Conservation (phyloP, 129 eudicot species). For the Mikania micrantha region DNA sequence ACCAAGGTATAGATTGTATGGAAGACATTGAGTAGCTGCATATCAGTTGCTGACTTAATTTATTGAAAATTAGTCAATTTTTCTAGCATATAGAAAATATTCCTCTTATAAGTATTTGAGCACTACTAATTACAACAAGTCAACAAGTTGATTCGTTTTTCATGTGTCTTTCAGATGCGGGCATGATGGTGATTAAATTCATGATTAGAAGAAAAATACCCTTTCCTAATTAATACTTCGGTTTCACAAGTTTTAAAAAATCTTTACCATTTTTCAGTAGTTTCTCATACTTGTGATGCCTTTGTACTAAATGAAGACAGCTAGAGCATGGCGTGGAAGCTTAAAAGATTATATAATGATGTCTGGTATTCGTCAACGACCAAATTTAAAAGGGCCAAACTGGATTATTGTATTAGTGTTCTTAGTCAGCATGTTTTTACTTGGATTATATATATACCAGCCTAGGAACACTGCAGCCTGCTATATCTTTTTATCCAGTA, state of each 20-base stretch:
- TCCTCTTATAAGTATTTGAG: not conserved
- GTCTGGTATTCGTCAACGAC: conserved; percentile 49
- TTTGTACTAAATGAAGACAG: conserved; percentile 47
- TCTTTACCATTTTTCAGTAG: not conserved
- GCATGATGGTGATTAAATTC: conserved; percentile 9
- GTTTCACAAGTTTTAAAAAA: conserved; percentile 13
- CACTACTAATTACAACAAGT: not conserved
- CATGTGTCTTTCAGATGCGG: conserved; percentile 19
- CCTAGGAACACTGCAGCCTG: conserved; percentile 41
- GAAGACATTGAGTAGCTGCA: not conserved
- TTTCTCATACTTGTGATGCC: conserved; percentile 29
- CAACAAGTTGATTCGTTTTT: not conserved
- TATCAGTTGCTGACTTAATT: not conserved
- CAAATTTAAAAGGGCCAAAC: conserved; percentile 47
- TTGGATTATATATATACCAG: conserved; percentile 39
- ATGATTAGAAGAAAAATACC: conserved; percentile 12
- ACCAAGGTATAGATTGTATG: conserved; percentile 10
- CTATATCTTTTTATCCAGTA: conserved; percentile 39
- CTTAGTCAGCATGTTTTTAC: conserved; percentile 38
- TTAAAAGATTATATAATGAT: conserved; percentile 35
- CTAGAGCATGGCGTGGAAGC: conserved; percentile 44
- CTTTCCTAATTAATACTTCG: not conserved
- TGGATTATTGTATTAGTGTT: conserved; percentile 38
- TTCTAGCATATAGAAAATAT: not conserved
- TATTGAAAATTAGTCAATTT: not conserved